These are phyloP conservation scores for Yamadazyma endophytica DNA, from an alignment of 805 yeast species.

Conservation along the genomic window DNA sequence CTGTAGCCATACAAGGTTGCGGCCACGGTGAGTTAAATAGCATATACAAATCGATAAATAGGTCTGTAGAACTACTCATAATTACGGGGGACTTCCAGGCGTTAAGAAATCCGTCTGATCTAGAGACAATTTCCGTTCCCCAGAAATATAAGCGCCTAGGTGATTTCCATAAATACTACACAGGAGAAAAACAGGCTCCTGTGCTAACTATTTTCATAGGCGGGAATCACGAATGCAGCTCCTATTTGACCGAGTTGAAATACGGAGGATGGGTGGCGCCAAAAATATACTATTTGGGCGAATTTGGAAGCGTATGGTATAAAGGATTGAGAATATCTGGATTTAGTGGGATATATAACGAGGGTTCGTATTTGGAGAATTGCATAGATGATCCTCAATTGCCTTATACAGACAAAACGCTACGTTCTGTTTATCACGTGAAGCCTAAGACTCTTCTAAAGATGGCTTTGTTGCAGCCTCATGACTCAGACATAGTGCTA, in stretches of 20 bases:
- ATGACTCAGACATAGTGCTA: slow-evolving; percentile 48
- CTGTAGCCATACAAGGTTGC: slow-evolving; percentile 81
- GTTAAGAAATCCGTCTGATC: slow-evolving; percentile 58
- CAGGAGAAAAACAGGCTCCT: slow-evolving; percentile 61
- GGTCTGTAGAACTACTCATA: slow-evolving; percentile 42
- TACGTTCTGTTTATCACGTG: slow-evolving; percentile 69
- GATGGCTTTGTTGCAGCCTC: slow-evolving; percentile 36
- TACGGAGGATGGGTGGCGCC: slow-evolving; percentile 95
- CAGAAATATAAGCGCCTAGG: slow-evolving; percentile 69
- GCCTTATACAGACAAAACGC: slow-evolving; percentile 45
- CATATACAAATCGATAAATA: slow-evolving; percentile 42
- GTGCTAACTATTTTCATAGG: slow-evolving; percentile 80
- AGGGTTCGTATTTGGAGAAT: slow-evolving; percentile 32
- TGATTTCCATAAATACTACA: slow-evolving; percentile 73
- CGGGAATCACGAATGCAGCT: slow-evolving; percentile 92
- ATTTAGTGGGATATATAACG: slow-evolving; percentile 76
- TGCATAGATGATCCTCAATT: slow-evolving; percentile 34
- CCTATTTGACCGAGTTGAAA: slow-evolving; percentile 64
- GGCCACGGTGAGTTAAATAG: slow-evolving; percentile 74
- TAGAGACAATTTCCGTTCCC: slow-evolving; percentile 73
- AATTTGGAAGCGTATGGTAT: slow-evolving; percentile 67
- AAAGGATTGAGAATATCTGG: slow-evolving; percentile 79
- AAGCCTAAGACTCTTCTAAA: slow-evolving; percentile 61
- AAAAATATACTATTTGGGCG: slow-evolving; percentile 80
- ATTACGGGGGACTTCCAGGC: slow-evolving; percentile 95